Conservation (phyloP, 177 flowering plant species). For the Vitis hybrid region DNA sequence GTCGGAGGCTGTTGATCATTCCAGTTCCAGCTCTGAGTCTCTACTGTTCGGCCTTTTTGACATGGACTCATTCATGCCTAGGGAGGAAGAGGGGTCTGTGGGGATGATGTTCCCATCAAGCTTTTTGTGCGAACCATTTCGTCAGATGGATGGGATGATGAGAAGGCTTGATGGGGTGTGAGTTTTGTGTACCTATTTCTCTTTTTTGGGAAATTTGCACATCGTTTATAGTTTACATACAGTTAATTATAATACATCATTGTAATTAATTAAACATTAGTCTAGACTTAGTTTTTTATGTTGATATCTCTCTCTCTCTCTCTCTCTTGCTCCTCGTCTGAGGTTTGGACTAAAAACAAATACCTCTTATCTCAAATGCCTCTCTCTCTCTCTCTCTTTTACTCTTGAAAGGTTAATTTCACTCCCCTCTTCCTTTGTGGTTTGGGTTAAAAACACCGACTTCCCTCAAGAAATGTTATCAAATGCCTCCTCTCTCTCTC, state of each 20-base stretch:
- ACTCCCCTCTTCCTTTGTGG: neutral
- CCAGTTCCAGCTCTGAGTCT: slow-evolving; percentile 1
- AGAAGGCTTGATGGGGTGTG: neutral
- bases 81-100: slow-evolving; percentile 12
- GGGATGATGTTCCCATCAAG: slow-evolving; percentile 9
- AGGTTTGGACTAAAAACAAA: too few relatives aligned
- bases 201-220: neutral
- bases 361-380: neutral
- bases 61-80: neutral
- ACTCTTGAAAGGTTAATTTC: neutral
- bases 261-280: too few relatives aligned
- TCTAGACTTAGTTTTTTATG: too few relatives aligned
- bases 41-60: neutral
- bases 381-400: too few relatives aligned
- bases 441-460: neutral
- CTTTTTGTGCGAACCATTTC: slow-evolving; percentile 3
- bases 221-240: too few relatives aligned
- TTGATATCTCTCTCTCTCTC: too few relatives aligned
- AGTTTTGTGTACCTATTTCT: neutral
- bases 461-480: too few relatives aligned
- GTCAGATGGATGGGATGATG: neutral
- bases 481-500: neutral
- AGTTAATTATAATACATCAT: too few relatives aligned
- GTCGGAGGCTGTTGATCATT: neutral
- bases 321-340: too few relatives aligned